phyloP scores from a whole-genome alignment of 2,329 filamentous ascomycete genomes.

The Allantophomopsis cytisporea region DNA sequence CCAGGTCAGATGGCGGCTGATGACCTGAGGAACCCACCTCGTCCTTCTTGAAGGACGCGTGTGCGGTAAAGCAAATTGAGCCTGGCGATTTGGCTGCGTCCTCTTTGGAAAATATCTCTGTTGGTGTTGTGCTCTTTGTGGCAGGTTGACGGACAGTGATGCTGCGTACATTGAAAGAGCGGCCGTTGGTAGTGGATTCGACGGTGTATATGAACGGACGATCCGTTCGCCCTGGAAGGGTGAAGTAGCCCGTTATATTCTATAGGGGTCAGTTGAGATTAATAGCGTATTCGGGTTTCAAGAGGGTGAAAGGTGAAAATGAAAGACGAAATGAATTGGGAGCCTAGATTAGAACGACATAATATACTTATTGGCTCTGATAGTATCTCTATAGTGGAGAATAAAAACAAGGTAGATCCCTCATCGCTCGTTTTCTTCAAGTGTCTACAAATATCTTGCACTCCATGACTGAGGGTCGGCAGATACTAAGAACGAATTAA shows the following conservation, averaged over 20 bases:
- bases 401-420: no score
- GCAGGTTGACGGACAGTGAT: constrained; percentile 34
- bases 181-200: constrained; percentile 26
- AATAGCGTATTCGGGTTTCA: no score
- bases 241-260: constrained; percentile 30
- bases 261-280: no score
- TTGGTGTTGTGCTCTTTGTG: constrained; percentile 20
- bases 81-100: constrained; percentile 12
- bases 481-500: neutral
- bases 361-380: no score
- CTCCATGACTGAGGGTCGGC: neutral
- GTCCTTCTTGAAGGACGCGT: constrained; percentile 34
- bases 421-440: no score
- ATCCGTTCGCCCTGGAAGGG: constrained; percentile 28
- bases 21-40: constrained; percentile 2
- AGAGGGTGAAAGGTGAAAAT: no score
- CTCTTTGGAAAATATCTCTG: neutral
- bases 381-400: no score
- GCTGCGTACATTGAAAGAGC: constrained; percentile 33
- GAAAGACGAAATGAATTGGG: no score
- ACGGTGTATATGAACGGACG: constrained; percentile 40
- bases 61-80: constrained; percentile 32
- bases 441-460: no score
- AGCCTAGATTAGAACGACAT: no score
- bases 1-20: constrained; percentile 2